A percentile compares a stretch with the other conserved stretches of the same genome.
Evolutionary conservation across 441 rosid species (phyloP).

Genomic region (Bruguiera hainesii): DNA sequence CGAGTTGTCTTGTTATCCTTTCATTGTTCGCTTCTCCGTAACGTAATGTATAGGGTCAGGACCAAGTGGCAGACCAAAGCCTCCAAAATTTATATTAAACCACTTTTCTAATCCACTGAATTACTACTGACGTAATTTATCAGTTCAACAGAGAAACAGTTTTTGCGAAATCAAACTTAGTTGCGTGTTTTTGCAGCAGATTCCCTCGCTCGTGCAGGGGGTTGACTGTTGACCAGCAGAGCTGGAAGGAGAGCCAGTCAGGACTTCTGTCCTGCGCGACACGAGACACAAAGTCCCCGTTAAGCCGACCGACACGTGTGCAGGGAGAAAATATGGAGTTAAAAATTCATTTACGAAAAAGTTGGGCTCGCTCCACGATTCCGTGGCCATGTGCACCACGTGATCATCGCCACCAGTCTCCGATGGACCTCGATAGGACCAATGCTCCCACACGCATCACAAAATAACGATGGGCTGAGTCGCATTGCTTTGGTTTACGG

Average conservation of each 20-base stretch:
- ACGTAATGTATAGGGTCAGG: too few species aligned
- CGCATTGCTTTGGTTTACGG: too few species aligned
- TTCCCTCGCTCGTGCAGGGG: not conserved
- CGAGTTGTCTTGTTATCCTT: too few species aligned
- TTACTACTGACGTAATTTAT: too few species aligned
- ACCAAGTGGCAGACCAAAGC: too few species aligned
- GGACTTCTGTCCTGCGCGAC: constrained; percentile 20
- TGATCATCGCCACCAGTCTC: not conserved
- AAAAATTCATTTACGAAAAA: not conserved
- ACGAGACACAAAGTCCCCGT: constrained; percentile 16
- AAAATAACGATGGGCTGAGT: too few species aligned
- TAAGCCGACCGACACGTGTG: constrained; percentile 25
- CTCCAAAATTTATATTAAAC: too few species aligned
- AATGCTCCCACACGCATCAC: not conserved
- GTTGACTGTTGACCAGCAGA: constrained; percentile 19
- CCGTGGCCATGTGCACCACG: constrained; percentile 19
- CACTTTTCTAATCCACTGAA: too few species aligned
- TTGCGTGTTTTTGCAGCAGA: constrained; percentile 13
- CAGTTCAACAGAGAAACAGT: too few species aligned
- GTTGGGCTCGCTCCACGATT: constrained; percentile 5
- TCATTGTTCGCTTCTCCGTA: too few species aligned
- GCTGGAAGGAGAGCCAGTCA: not conserved
- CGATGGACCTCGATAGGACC: not conserved
- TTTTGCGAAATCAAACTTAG: not conserved
- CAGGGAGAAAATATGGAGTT: not conserved